phyloP scores from a whole-genome alignment of 2,329 filamentous ascomycete genomes.

The Lachnellula subtilissima region DNA sequence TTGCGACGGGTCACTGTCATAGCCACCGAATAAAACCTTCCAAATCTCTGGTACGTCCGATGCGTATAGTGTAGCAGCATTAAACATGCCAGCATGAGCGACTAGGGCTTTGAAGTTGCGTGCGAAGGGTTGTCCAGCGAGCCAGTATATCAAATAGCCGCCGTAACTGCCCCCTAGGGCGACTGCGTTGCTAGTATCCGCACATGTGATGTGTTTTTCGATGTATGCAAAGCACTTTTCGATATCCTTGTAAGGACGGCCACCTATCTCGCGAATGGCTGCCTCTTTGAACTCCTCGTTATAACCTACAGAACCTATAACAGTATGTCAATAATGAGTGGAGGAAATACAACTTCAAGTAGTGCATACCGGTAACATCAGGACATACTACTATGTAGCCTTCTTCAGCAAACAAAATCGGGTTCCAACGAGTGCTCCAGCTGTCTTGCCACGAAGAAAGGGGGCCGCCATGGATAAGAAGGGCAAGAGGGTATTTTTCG shows the following conservation, averaged over 20 bases:
- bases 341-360: too few species aligned
- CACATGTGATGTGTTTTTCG: conserved; percentile 54
- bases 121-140: conserved; percentile 76
- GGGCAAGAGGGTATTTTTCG: conserved; percentile 72
- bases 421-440: conserved; percentile 81
- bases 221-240: conserved; percentile 71
- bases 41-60: not conserved
- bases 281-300: conserved; percentile 65
- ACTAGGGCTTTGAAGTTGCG: conserved; percentile 80
- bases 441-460: conserved; percentile 69
- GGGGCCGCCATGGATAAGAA: conserved; percentile 77
- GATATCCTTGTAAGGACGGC: conserved; percentile 68
- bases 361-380: conserved; percentile 59
- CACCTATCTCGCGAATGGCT: conserved; percentile 41
- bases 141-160: conserved; percentile 79
- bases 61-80: not conserved
- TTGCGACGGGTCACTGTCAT: too few species aligned
- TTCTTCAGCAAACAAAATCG: conserved; percentile 76
- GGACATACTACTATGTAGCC: conserved; percentile 75
- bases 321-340: too few species aligned
- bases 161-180: conserved; percentile 69
- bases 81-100: conserved; percentile 75
- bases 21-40: too few species aligned
- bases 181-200: conserved; percentile 63
- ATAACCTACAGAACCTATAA: conserved; percentile 62